Conservation (phyloP, 257 asterid species). For the Solanum paucissectum region DNA sequence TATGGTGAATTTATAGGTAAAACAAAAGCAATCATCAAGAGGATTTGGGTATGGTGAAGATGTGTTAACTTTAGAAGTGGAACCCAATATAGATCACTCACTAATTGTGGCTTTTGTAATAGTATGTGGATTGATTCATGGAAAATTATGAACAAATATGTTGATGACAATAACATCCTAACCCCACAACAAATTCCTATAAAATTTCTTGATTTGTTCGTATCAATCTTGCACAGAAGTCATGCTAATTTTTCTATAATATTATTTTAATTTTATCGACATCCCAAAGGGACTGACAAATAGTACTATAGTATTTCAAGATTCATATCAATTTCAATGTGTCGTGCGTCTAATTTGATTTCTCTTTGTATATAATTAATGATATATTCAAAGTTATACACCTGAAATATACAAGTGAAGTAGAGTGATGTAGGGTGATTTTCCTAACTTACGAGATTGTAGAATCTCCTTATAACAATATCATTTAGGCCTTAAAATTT, state of each 20-base stretch:
- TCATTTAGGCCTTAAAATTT: background rate
- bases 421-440: background rate
- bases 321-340: background rate
- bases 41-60: slow-evolving; percentile 66
- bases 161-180: background rate
- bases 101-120: slow-evolving; percentile 63
- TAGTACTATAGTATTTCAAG: background rate
- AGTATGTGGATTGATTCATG: slow-evolving; percentile 48
- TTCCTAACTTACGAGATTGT: too few species aligned
- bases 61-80: slow-evolving; percentile 50
- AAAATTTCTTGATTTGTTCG: background rate
- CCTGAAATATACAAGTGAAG: background rate
- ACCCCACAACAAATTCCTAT: background rate
- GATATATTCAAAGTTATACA: background rate
- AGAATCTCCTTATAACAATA: background rate
- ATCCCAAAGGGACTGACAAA: background rate
- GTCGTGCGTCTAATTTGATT: background rate
- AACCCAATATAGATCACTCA: slow-evolving; percentile 45
- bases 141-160: slow-evolving; percentile 20
- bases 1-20: slow-evolving; percentile 29
- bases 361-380: background rate
- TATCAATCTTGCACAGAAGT: background rate
- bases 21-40: slow-evolving; percentile 32
- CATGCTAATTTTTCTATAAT: background rate
- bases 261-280: too few species aligned